These are phyloP conservation scores for Saccharomycopsis hybrid DNA, from an alignment of 1,139 yeast genomes.

Conservation along the genomic window DNA sequence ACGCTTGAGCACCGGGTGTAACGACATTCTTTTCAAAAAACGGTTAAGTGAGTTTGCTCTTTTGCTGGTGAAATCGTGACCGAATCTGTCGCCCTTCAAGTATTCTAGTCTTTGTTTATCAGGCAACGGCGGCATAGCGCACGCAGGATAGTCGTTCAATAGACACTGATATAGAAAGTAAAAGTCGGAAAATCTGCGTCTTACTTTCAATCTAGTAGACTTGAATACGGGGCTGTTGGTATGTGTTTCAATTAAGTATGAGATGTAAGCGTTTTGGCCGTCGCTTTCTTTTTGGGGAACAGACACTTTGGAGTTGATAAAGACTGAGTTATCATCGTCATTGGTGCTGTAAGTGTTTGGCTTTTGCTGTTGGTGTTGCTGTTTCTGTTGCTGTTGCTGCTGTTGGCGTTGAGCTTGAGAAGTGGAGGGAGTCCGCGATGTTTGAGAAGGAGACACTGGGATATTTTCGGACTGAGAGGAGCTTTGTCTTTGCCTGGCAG, in stretches of 20 bases:
- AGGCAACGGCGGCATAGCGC: slow-evolving; percentile 89
- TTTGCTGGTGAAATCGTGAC: slow-evolving; percentile 71
- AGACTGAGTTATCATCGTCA: slow-evolving; percentile 15
- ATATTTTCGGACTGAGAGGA: background rate
- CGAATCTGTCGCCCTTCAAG: slow-evolving; percentile 88
- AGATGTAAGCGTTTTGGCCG: slow-evolving; percentile 73
- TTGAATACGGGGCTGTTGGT: slow-evolving; percentile 40
- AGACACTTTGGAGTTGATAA: slow-evolving; percentile 44
- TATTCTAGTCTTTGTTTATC: slow-evolving; percentile 89
- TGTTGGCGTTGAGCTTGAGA: no score
- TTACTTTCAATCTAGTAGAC: slow-evolving; percentile 43
- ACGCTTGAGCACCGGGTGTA: slow-evolving; percentile 65
- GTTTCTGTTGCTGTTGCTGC: no score
- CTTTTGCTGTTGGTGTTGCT: no score
- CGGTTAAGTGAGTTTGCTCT: slow-evolving; percentile 79
- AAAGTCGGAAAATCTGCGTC: slow-evolving; percentile 81
- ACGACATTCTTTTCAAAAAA: slow-evolving; percentile 64
- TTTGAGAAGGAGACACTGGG: background rate
- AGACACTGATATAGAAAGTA: slow-evolving; percentile 70
- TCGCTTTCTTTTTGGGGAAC: slow-evolving; percentile 79
- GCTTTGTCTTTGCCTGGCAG: background rate
- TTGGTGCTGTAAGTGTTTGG: background rate
- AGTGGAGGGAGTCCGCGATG: background rate
- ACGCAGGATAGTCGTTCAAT: slow-evolving; percentile 71
- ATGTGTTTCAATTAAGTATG: slow-evolving; percentile 71